Conservation (phyloP, 106 monocot genomes). For the Alisma plantagoaquatica region DNA sequence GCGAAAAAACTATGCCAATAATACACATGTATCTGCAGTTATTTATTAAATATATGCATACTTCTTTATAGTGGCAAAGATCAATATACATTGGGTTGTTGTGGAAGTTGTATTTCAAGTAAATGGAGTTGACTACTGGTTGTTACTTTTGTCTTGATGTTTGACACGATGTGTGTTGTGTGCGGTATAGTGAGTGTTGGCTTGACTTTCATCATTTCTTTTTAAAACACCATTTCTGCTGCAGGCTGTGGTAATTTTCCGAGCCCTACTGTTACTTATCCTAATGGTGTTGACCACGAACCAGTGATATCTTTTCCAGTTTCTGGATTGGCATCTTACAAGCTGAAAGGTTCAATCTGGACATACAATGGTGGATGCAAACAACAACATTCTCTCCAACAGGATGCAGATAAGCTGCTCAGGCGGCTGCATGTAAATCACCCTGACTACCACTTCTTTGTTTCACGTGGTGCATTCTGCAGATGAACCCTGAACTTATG, state of each 20-base stretch:
- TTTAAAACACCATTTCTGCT: too few species aligned
- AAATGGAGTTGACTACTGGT: too few species aligned
- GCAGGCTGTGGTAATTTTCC: slow-evolving; percentile 10
- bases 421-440: slow-evolving; percentile 26
- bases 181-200: too few species aligned
- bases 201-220: too few species aligned
- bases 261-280: slow-evolving; percentile 9
- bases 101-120: too few species aligned
- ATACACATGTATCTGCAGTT: too few species aligned
- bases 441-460: slow-evolving; percentile 45
- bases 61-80: too few species aligned
- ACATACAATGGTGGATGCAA: slow-evolving; percentile 13
- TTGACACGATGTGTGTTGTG: too few species aligned
- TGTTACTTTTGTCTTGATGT: too few species aligned
- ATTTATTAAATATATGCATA: too few species aligned
- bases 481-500: slow-evolving; percentile 7
- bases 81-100: too few species aligned
- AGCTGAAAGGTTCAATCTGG: slow-evolving; percentile 43
- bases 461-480: slow-evolving; percentile 9
- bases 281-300: slow-evolving; percentile 8
- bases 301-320: slow-evolving; percentile 37
- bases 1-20: too few species aligned
- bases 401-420: slow-evolving; percentile 44
- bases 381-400: slow-evolving; percentile 17
- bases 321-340: slow-evolving; percentile 53